phyloP scores from a whole-genome alignment of 2,329 filamentous ascomycete species.

The Cladophialophora yegresii region DNA sequence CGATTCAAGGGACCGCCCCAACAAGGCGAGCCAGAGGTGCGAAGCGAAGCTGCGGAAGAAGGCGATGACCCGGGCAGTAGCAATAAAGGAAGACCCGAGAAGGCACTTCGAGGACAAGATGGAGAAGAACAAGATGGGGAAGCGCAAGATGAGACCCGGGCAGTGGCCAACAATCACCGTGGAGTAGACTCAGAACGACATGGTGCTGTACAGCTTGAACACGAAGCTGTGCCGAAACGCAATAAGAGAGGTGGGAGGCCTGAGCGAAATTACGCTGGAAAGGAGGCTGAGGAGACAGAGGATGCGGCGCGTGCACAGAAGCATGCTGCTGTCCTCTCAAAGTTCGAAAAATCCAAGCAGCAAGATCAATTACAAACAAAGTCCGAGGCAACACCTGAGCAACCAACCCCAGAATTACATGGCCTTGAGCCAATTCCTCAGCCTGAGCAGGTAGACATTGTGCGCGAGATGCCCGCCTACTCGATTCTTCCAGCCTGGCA shows the following conservation, averaged over 20 bases:
- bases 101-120: not conserved
- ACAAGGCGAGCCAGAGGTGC: slow-evolving; percentile 27
- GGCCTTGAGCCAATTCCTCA: slow-evolving; percentile 82
- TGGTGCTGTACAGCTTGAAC: not conserved
- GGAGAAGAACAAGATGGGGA: slow-evolving; percentile 10
- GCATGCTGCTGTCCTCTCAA: slow-evolving; percentile 39
- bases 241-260: slow-evolving; percentile 4
- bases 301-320: slow-evolving; percentile 31
- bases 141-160: not conserved
- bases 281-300: slow-evolving; percentile 40
- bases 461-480: slow-evolving; percentile 65
- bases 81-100: not conserved
- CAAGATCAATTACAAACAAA: slow-evolving; percentile 16
- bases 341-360: slow-evolving; percentile 36
- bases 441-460: slow-evolving; percentile 57
- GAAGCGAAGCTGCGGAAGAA: slow-evolving; percentile 23
- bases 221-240: slow-evolving; percentile 8
- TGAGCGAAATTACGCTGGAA: not conserved
- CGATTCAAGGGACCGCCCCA: slow-evolving; percentile 36
- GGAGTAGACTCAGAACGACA: not conserved
- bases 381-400: slow-evolving; percentile 34
- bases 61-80: slow-evolving; percentile 10
- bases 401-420: slow-evolving; percentile 47
- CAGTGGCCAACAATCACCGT: not conserved
- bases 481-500: slow-evolving; percentile 81